Conservation (phyloP, 257 asterid genomes). For the Handroanthus guayacan region DNA sequence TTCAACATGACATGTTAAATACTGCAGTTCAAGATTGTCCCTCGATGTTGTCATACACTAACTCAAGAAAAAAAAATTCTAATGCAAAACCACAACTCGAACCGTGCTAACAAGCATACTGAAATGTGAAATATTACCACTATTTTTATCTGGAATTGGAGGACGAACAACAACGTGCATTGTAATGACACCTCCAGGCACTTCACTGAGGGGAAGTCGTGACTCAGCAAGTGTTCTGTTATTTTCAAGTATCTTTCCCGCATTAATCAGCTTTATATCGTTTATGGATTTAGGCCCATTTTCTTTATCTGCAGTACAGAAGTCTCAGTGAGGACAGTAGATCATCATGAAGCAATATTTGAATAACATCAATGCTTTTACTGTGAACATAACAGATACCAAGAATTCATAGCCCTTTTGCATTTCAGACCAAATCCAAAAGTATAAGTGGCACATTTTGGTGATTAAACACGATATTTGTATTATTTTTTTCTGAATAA, state of each 20-base stretch:
- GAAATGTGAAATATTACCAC: conserved; percentile 50
- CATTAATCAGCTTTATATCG: conserved; percentile 84
- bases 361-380: too few species aligned
- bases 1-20: too few species aligned
- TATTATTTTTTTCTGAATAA: too few species aligned
- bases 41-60: not conserved
- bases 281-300: conserved; percentile 75
- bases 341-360: conserved; percentile 7
- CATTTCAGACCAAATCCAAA: too few species aligned
- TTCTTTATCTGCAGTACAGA: conserved; percentile 63
- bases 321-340: conserved; percentile 21
- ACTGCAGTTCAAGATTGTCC: not conserved
- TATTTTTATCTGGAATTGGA: conserved; percentile 68
- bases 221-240: conserved; percentile 79
- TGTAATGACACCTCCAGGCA: conserved; percentile 86
- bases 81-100: not conserved
- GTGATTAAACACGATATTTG: too few species aligned
- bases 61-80: not conserved
- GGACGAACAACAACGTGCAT: conserved; percentile 92
- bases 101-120: not conserved
- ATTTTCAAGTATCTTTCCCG: conserved; percentile 91
- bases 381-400: too few species aligned
- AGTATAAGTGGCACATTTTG: too few species aligned
- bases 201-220: conserved; percentile 77
- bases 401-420: too few species aligned